Evolutionary conservation across 768 basidiomycete species (phyloP), one percentile per base, ranked within the genome.

Genomic region (Crepidotus variabilis): DNA sequence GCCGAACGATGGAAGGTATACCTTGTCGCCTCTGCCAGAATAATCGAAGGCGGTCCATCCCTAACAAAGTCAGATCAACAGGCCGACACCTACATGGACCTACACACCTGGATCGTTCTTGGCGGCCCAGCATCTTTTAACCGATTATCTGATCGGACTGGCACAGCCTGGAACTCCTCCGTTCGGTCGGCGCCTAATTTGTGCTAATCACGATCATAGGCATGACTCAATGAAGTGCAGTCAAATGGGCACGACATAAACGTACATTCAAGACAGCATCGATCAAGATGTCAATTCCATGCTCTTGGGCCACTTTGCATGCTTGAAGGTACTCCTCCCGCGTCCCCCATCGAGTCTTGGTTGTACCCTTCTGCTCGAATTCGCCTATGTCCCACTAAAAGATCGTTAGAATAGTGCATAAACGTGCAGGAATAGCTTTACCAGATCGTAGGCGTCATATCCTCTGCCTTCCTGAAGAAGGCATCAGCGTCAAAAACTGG

Each of bases 1-100:
- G 39, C 21, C 10, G 6, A 32, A 2, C 47, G 50, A 43, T 33
- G n/a, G 2, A 58, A 8, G 18, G 35, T 36, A 36, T 65, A 91
- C 90, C 75, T 90, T 87, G 35, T 81, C 80, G 16, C 76, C 80
- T 70, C 94, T 76, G 43, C 86, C 90, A n/a, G 83, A 75, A 67
- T 92, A 96, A 59, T 90, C 84, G 67, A 90, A 98, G 0, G 77
- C 83, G n/a, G 92, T 92, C 90, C 91, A 92, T 0, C 81, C 88
- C 91, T 92, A 47, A 56, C 55, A 59, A 28, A 4, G 32, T 57
- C 18, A 48, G 36, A n/a, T 22, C 11, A 10, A 11, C 10, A 43
- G 3, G 36, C 21, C 21, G 43, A 23, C 1, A 45, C 1, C n/a
- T 23, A n/a, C 39, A 24, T 47, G 13, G 22, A 50, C 24, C 9